Conservation (phyloP, 2,329 filamentous ascomycete genomes). For the Trichophyton rubrum region DNA sequence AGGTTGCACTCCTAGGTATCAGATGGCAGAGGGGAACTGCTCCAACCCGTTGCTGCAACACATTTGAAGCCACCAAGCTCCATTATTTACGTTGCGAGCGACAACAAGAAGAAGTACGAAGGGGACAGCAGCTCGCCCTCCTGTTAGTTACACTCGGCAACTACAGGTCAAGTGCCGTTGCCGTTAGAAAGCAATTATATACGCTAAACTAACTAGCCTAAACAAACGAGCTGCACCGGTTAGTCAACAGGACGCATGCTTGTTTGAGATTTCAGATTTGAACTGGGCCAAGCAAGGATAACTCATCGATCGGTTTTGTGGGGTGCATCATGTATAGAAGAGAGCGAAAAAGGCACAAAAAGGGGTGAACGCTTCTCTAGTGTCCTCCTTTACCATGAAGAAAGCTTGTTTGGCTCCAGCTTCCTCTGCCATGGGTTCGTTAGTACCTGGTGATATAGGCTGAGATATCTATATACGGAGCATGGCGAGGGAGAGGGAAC, state of each 20-base stretch:
- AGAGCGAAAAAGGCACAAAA: not conserved
- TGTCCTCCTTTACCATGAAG: not conserved
- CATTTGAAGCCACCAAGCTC: not conserved
- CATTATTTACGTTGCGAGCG: not conserved
- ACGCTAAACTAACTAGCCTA: not conserved
- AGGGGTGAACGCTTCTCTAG: not conserved
- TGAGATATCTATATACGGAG: not conserved
- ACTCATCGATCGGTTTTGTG: constrained; percentile 4
- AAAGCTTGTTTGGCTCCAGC: constrained; percentile 4
- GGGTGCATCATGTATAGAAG: not conserved
- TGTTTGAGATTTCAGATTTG: not conserved
- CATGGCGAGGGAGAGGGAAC: not conserved
- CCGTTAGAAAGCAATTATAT: not conserved
- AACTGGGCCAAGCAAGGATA: not conserved
- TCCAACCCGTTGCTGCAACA: not conserved
- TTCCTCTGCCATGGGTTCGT: constrained; percentile 1
- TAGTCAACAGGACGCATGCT: not conserved
- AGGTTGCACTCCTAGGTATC: not conserved
- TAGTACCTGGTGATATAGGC: not conserved
- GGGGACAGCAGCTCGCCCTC: not conserved
- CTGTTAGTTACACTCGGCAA: not conserved
- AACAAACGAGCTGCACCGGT: not conserved
- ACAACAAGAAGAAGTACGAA: not conserved
- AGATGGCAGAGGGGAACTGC: not conserved
- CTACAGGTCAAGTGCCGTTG: not conserved